Evolutionary conservation across 2,329 filamentous ascomycete genomes (phyloP).

Genomic region (Fusarium compactum): DNA sequence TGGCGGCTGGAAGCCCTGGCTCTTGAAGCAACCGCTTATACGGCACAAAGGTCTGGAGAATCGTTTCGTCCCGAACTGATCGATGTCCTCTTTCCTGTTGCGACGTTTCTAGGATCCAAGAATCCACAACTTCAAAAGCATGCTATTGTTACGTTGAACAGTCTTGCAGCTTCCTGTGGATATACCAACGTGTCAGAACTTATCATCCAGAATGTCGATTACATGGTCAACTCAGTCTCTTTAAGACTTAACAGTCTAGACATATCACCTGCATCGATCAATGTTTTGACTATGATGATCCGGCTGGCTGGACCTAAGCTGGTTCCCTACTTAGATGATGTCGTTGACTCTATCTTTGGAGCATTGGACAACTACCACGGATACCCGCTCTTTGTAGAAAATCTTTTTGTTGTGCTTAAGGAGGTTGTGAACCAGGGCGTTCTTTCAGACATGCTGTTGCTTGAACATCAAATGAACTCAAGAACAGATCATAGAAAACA

Average conservation of each 20-base stretch:
- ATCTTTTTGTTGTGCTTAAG: constrained; percentile 83
- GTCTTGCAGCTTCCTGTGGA: constrained; percentile 78
- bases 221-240: constrained; percentile 93
- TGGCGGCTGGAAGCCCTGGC: constrained; percentile 84
- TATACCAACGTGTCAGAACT: constrained; percentile 81
- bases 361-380: constrained; percentile 96
- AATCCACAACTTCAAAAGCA: constrained; percentile 78
- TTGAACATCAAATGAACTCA: constrained; percentile 56
- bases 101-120: constrained; percentile 84
- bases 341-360: constrained; percentile 90
- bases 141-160: constrained; percentile 85
- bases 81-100: constrained; percentile 90
- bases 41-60: constrained; percentile 73
- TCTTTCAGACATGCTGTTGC: constrained; percentile 64
- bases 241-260: constrained; percentile 92
- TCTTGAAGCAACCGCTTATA: constrained; percentile 82
- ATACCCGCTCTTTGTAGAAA: constrained; percentile 86
- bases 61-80: constrained; percentile 88
- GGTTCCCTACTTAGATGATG: constrained; percentile 90
- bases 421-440: constrained; percentile 87
- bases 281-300: constrained; percentile 95
- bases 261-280: constrained; percentile 89
- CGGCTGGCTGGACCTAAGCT: constrained; percentile 83
- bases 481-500: constrained; percentile 59
- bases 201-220: constrained; percentile 92